phyloP scores from a whole-genome alignment of 345 rosid genomes.

The Eucalyptus globulus region DNA sequence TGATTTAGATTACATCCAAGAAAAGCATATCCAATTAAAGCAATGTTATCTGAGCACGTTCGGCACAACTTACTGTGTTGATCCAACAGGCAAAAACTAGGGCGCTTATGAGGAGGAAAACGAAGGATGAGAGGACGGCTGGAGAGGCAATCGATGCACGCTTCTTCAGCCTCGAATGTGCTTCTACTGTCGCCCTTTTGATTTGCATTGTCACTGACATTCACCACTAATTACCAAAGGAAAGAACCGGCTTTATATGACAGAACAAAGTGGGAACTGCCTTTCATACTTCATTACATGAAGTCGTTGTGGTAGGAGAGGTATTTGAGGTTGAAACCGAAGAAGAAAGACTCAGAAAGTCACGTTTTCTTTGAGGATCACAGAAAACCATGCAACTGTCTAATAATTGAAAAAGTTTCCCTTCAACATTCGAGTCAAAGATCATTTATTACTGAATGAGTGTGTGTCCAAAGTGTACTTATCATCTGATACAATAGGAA shows the following conservation, averaged over 20 bases:
- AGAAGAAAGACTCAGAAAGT: background rate
- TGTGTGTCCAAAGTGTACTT: background rate
- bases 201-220: background rate
- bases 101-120: conserved; percentile 10
- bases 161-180: background rate
- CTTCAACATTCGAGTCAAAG: background rate
- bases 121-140: background rate
- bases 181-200: background rate
- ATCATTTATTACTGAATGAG: too few species aligned
- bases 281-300: background rate
- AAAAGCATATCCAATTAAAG: background rate
- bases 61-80: background rate
- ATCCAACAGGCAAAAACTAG: background rate
- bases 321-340: background rate
- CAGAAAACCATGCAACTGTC: background rate
- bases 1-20: background rate
- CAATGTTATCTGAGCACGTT: background rate
- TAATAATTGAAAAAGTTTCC: background rate
- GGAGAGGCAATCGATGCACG: background rate
- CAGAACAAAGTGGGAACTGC: background rate
- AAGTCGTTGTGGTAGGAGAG: background rate
- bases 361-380: background rate
- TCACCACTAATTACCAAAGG: background rate
- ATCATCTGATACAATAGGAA: background rate
- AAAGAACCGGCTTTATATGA: background rate